Evolutionary conservation across 352 stramenopile species (phyloP), one percentile per base, ranked within the genome.

Genomic region (Pilasporangium apinafurcum): DNA sequence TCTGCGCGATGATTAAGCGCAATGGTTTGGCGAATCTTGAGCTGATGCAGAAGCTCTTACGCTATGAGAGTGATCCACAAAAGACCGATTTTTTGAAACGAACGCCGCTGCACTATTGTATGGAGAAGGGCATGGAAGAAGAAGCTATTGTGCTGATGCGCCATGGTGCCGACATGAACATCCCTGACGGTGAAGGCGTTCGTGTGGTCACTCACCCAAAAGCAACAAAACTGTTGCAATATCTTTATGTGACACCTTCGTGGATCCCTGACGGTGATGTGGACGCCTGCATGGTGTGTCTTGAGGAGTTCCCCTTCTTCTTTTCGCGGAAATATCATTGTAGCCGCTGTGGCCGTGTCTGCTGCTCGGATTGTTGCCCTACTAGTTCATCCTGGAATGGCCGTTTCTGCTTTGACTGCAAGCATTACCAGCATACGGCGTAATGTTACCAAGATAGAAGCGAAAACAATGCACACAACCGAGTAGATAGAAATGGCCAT

Each of bases 371-470:
- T 39, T 91, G 78, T 47, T 77, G 69, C 18, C 73, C 67, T 0
- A 67, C 70, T 14, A 85, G 65, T 33, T 82, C 72, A 25, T 77
- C 71, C 14, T 86, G 74, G 74, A 83, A 85, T 25, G 75, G 72
- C 21, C 68, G 64, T 29, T 85, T 81, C 37, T 87, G 75, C 53
- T 87, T 87, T 22, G 71, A 87, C 61, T 87, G 75, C 57, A 83
- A 83, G 29, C 72, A 85, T 54, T 85, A 83, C 49, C 62, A 80
- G 28, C 70, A 83, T 44, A 57, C 70, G 18, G 54, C 43, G 17
- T 75, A 63, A 60, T 44, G 9, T 12, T 24, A 31, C 25, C 7
- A 8, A 30, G 34, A 21, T n/a, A n/a, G n/a, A n/a, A n/a, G n/a
- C n/a, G n/a, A n/a, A n/a, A n/a, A n/a, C n/a, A n/a, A n/a, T n/a